A percentile compares a stretch with the other conserved stretches of the same genome.
Conservation (phyloP, 352 stramenopile species). For the Pythium volutum region DNA sequence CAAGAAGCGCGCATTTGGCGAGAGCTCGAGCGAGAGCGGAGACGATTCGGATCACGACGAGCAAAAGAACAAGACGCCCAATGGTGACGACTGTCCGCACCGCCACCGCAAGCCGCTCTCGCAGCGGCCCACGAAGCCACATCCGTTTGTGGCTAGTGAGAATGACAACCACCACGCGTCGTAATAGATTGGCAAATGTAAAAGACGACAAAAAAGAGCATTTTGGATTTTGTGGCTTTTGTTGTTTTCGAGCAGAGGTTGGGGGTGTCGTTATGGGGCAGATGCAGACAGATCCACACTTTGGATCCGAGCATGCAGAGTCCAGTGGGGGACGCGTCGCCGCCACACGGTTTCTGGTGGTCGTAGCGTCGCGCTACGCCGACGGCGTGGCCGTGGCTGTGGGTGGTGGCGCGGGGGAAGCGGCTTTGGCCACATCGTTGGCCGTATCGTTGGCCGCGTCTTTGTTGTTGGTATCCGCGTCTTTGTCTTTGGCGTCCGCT, state of each 20-base stretch:
- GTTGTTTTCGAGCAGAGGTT: not conserved
- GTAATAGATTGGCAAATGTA: not conserved
- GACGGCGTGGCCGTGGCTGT: not conserved
- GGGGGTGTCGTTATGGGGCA: not conserved
- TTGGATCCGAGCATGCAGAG: not conserved
- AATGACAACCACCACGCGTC: not conserved
- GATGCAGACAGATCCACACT: not conserved
- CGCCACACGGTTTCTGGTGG: not conserved
- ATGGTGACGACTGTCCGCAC: constrained; percentile 20
- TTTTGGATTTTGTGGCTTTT: constrained; percentile 3
- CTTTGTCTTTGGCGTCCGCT: constrained; percentile 12
- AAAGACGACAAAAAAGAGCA: not conserved
- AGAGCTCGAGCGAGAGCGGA: constrained; percentile 90
- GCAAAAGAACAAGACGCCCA: constrained; percentile 19
- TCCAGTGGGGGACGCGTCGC: not conserved
- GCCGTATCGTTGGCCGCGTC: not conserved
- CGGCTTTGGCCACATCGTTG: too few species aligned
- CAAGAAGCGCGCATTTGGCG: constrained; percentile 89
- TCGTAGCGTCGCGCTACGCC: not conserved
- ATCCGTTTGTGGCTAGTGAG: constrained; percentile 14
- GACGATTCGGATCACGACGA: constrained; percentile 49
- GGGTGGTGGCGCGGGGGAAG: too few species aligned
- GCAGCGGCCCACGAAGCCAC: constrained; percentile 25
- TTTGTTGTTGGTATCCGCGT: not conserved
- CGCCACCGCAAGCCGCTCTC: constrained; percentile 26